phyloP scores from a whole-genome alignment of 2,329 filamentous ascomycete genomes.

The Triangularia setosa region DNA sequence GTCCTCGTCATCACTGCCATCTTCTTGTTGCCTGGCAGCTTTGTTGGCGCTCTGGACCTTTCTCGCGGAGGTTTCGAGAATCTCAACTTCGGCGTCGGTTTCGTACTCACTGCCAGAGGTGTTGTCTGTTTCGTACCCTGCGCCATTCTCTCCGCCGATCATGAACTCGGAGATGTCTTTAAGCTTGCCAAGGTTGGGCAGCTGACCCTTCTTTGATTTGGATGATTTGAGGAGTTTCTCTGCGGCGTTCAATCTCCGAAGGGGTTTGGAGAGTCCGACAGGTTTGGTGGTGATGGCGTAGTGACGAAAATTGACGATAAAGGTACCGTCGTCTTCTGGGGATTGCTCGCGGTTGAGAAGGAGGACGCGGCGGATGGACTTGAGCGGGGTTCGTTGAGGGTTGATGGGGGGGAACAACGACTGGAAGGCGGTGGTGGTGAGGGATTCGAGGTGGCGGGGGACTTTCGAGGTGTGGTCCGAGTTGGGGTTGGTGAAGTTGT shows the following conservation, averaged over 20 bases:
- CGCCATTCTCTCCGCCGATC: conserved; percentile 71
- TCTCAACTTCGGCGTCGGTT: conserved; percentile 92
- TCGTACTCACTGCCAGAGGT: conserved; percentile 88
- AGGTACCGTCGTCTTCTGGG: conserved; percentile 56
- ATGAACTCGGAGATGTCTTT: conserved; percentile 95
- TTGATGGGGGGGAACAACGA: conserved; percentile 95
- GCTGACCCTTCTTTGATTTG: conserved; percentile 58
- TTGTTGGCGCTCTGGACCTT: conserved; percentile 52
- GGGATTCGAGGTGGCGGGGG: conserved; percentile 89
- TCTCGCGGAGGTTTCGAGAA: conserved; percentile 61
- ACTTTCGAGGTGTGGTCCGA: conserved; percentile 62
- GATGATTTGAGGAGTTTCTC: conserved; percentile 67
- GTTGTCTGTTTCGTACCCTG: conserved; percentile 80
- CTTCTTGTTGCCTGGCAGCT: conserved; percentile 43
- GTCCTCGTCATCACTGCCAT: conserved; percentile 38
- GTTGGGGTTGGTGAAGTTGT: conserved; percentile 77
- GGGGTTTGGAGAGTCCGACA: conserved; percentile 76
- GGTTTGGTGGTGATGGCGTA: conserved; percentile 92
- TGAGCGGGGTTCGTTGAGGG: conserved; percentile 81
- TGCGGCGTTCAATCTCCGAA: conserved; percentile 79
- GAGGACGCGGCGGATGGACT: conserved; percentile 87
- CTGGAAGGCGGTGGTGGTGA: conserved; percentile 92
- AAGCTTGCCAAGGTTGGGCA: conserved; percentile 87
- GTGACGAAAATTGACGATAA: conserved; percentile 83
- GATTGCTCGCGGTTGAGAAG: conserved; percentile 77